A percentile compares a stretch with the other conserved stretches of the same genome.
Conservation (phyloP, 495 filamentous ascomycete genomes). For the Staphylotrichum longicolle region DNA sequence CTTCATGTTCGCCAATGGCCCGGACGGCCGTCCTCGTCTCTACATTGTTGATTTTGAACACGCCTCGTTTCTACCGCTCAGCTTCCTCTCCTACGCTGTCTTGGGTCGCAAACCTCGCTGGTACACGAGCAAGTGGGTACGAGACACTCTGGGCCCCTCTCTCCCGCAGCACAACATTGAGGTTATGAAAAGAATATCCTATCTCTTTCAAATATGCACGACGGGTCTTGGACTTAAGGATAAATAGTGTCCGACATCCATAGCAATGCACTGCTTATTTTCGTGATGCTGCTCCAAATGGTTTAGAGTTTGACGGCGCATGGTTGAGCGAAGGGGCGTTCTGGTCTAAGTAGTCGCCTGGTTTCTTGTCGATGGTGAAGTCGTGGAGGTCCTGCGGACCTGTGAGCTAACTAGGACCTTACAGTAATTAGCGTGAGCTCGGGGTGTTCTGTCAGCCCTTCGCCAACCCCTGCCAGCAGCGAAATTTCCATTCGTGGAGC, state of each 20-base stretch:
- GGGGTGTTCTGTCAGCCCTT: no score
- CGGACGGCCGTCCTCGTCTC: conserved; percentile 14
- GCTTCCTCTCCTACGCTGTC: conserved; percentile 9
- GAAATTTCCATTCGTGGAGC: conserved; percentile 4
- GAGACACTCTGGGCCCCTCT: background rate
- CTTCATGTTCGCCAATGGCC: conserved; percentile 11
- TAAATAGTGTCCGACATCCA: background rate
- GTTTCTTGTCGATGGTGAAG: background rate
- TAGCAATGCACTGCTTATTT: no score
- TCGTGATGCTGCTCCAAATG: background rate
- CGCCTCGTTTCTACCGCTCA: conserved; percentile 14
- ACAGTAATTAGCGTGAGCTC: background rate
- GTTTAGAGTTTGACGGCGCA: background rate
- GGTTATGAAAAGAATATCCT: conserved; percentile 6
- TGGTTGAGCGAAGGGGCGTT: background rate
- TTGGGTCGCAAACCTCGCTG: background rate
- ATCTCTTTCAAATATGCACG: conserved; percentile 2
- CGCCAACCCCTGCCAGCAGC: conserved; percentile 3
- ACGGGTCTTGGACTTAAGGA: background rate
- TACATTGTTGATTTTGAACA: conserved; percentile 18
- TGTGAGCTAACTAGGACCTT: background rate
- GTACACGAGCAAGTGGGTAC: background rate
- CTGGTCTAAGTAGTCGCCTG: background rate
- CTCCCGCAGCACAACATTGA: conserved; percentile 9
- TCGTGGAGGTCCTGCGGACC: background rate